Evolutionary conservation across 345 rosid species (phyloP), one percentile per base, ranked within the genome.

Genomic region (Citropsis articulata): DNA sequence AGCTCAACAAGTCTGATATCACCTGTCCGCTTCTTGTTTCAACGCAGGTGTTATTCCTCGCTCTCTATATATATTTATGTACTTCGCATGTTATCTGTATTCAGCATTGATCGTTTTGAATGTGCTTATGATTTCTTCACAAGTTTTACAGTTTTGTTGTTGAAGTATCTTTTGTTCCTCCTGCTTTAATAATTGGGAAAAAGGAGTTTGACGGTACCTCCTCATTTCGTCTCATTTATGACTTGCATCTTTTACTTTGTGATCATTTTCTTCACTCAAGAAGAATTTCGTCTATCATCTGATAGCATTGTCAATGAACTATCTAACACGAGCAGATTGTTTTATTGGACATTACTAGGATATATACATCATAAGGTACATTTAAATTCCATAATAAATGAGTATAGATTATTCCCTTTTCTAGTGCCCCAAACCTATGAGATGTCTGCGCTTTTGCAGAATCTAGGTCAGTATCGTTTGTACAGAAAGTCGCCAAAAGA

Each of bases 21-120:
- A 86, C 79, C 55, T 79, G 69, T 66, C 86, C 83, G 40, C 72
- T 81, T 30, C 84, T 86, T 56, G 82, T 83, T 28, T 88, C 89
- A 66, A 75, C 87, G 10, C 89, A 86, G 89, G 88, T 86, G 0
- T 31, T 4, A 16, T 50, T 50, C 56, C 56, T 16, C 22, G 1
- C 56, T 50, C 56, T 16, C 56, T 18, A 5, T 5, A 14, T 10
- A 13, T 42, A 0, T 42, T 42, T 42, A 42, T 10, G 14, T 42
- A 42, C 48, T 9, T 10, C 13, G 12, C 48, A 2, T 10, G 14
- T 10, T 40, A 10, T 12, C 16, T 42, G 50, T 12, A 42, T 42
- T 42, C 50, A 2, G 50, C 50, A 12, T 42, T 42, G 50, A 42
- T 40, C 3, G 2, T 42, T 42, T 42, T 42, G 6, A 14, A 18